Evolutionary conservation across 805 yeast genomes (phyloP).

Genomic region (Zygosaccharomyces kombuchaensis): DNA sequence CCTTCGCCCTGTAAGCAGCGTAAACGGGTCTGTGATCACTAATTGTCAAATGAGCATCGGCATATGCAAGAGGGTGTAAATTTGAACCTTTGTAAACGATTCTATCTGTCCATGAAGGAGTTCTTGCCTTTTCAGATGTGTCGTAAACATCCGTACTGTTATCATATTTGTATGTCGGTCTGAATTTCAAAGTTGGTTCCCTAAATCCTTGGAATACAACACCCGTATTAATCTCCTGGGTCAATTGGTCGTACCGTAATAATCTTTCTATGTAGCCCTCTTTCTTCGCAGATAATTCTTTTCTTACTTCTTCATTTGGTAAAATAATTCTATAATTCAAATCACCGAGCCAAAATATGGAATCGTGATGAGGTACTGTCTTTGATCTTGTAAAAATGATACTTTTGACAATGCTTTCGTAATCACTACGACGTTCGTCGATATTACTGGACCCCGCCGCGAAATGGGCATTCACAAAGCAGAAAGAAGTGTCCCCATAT

Average conservation of each 20-base stretch:
- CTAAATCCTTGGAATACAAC: conserved; percentile 70
- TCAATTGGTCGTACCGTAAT: conserved; percentile 73
- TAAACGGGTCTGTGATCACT: conserved; percentile 95
- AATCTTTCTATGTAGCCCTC: conserved; percentile 40
- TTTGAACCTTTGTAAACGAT: conserved; percentile 60
- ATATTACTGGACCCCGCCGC: conserved; percentile 87
- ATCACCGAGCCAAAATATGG: conserved; percentile 92
- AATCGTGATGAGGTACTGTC: conserved; percentile 76
- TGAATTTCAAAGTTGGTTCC: conserved; percentile 72
- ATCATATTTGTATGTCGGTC: conserved; percentile 91
- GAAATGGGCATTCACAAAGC: conserved; percentile 83
- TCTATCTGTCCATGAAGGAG: conserved; percentile 97
- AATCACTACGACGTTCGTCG: conserved; percentile 84
- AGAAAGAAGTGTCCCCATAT: conserved; percentile 73
- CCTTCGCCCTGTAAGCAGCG: conserved; percentile 65
- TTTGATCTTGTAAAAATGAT: conserved; percentile 74
- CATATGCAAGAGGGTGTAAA: conserved; percentile 62
- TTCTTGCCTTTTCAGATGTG: conserved; percentile 84
- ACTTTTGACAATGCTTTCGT: conserved; percentile 67
- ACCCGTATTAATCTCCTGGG: conserved; percentile 63
- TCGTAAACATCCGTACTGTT: conserved; percentile 78
- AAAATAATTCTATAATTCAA: conserved; percentile 76
- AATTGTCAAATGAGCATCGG: conserved; percentile 55
- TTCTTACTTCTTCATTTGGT: conserved; percentile 70
- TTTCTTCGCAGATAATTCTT: conserved; percentile 44